Evolutionary conservation across 1,139 yeast species (phyloP).

Genomic region (Lodderomyces theae): DNA sequence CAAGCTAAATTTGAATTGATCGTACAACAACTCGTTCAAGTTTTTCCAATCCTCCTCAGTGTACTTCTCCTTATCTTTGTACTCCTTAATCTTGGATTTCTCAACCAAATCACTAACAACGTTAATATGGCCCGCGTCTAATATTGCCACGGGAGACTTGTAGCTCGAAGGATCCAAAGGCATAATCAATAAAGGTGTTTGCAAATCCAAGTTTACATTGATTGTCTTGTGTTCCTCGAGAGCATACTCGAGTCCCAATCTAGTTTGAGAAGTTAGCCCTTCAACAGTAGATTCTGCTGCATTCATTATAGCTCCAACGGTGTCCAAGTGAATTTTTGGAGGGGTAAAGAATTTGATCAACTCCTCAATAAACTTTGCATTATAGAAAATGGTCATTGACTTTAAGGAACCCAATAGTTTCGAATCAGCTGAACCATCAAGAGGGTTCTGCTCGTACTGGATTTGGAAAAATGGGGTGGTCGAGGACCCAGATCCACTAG

Average conservation of each 20-base stretch:
- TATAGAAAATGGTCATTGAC: constrained; percentile 88
- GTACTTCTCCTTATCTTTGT: constrained; percentile 68
- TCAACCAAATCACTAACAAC: constrained; percentile 80
- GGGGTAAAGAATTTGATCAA: constrained; percentile 77
- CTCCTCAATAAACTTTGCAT: constrained; percentile 75
- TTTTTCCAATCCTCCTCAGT: constrained; percentile 68
- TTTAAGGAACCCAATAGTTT: constrained; percentile 68
- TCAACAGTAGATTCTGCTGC: constrained; percentile 97
- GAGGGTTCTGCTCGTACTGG: constrained; percentile 81
- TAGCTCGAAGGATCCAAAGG: constrained; percentile 80
- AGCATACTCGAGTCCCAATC: constrained; percentile 91
- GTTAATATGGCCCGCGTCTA: constrained; percentile 96
- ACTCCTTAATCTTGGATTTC: constrained; percentile 62
- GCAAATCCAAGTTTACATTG: constrained; percentile 80
- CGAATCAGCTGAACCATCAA: constrained; percentile 81
- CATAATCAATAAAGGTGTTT: constrained; percentile 88
- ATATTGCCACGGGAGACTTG: constrained; percentile 83
- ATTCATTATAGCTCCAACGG: constrained; percentile 86
- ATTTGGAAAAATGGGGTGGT: constrained; percentile 72
- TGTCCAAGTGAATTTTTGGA: constrained; percentile 80
- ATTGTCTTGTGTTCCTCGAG: constrained; percentile 91
- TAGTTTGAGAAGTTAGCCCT: constrained; percentile 83
- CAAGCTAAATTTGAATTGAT: constrained; percentile 70
- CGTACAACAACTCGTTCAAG: constrained; percentile 81
- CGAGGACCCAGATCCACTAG: constrained; percentile 6